Evolutionary conservation across 352 stramenopile species (phyloP).

Genomic region (Elongisporangium anandrum): DNA sequence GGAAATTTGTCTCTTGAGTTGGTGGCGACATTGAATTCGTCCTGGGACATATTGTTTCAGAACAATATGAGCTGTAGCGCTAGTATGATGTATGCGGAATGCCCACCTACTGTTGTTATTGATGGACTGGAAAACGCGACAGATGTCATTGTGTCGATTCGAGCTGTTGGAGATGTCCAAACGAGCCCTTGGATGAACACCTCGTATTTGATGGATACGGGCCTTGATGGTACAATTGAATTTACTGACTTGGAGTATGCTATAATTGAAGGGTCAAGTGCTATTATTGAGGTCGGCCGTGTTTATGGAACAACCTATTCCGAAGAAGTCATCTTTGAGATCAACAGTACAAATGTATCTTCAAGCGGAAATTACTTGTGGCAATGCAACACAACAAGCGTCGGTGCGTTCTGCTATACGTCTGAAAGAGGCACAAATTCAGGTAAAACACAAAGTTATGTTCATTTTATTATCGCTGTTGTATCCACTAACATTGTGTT

Average conservation of each 20-base stretch:
- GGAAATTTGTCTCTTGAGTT: conserved; percentile 12
- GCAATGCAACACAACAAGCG: conserved; percentile 5
- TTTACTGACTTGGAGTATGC: conserved; percentile 12
- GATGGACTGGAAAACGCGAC: conserved; percentile 5
- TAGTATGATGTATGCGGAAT: too few relatives aligned
- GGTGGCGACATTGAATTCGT: conserved; percentile 3
- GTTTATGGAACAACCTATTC: conserved; percentile 16
- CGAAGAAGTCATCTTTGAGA: conserved; percentile 17
- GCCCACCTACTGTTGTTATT: conserved; percentile 15
- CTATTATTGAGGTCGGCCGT: conserved; percentile 16
- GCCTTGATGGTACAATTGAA: conserved; percentile 7
- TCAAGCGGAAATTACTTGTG: background rate
- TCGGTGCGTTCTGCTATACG: conserved; percentile 10
- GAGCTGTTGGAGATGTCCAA: conserved; percentile 21
- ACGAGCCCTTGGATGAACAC: conserved; percentile 22
- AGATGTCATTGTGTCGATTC: conserved; percentile 15
- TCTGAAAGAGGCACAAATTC: conserved; percentile 10
- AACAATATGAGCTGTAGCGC: conserved; percentile 8
- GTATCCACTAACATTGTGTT: background rate
- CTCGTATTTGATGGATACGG: conserved; percentile 20
- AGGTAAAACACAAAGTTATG: conserved; percentile 9
- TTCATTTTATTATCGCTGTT: conserved; percentile 1
- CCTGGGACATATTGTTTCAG: conserved; percentile 1
- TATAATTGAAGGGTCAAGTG: conserved; percentile 9
- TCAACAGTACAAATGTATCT: conserved; percentile 2